phyloP scores from a whole-genome alignment of 139 green algal species.

The Volvox reticuliferus region DNA sequence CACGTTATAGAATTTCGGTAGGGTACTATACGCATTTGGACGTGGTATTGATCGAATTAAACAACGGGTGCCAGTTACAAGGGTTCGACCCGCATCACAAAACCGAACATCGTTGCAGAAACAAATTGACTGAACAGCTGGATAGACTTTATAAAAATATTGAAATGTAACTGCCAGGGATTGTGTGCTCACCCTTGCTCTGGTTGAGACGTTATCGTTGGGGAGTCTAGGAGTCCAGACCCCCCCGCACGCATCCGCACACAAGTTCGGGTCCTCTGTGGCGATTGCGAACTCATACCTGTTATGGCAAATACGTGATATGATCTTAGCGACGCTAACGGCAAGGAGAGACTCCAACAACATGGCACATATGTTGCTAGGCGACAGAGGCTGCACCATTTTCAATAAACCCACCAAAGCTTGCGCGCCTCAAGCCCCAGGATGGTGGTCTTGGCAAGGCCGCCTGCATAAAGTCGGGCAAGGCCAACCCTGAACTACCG shows the following conservation, averaged over 20 bases:
- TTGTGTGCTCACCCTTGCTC: slow-evolving; percentile 29
- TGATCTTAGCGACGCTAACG: background rate
- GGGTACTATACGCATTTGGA: no score
- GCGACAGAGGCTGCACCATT: background rate
- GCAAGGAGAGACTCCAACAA: background rate
- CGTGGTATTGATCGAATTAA: no score
- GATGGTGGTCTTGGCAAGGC: background rate
- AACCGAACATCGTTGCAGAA: no score
- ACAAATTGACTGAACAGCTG: no score
- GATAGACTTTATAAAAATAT: no score
- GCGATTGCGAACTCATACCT: background rate
- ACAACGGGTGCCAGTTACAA: no score
- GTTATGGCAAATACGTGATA: background rate
- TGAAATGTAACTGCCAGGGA: no score
- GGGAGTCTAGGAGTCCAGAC: slow-evolving; percentile 31
- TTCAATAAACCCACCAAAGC: background rate
- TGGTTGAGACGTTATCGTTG: background rate
- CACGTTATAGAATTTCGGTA: no score
- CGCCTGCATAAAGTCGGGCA: background rate
- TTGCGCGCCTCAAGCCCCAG: background rate
- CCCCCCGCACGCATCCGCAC: background rate
- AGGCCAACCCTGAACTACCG: no score
- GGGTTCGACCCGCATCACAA: no score
- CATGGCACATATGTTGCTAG: background rate
- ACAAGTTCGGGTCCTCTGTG: background rate